Base-by-base conservation (phyloP, 768 basidiomycete genomes). In the Lactarius sanguifluus region DNA sequence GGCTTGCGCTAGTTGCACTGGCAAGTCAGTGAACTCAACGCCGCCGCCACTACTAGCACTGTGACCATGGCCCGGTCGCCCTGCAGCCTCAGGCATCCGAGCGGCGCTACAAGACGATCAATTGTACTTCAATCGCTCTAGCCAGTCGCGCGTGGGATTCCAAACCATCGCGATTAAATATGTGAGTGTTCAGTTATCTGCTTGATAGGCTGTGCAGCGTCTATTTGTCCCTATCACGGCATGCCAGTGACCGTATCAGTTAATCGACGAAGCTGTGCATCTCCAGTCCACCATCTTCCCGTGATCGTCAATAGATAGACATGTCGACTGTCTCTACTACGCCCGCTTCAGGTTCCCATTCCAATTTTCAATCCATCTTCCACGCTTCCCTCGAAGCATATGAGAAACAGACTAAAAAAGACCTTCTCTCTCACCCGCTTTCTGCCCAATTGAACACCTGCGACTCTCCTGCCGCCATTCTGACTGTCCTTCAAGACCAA, bases 231-330 rank as follows among this genome's bases (percentile, higher is more conserved):
- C n/a, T n/a, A n/a, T n/a, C n/a, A n/a, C n/a, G n/a, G n/a, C n/a
- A n/a, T n/a, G n/a, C n/a, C n/a, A n/a, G n/a, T n/a, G n/a, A 65
- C 64, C 28, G 28, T 50, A 50, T 13, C 47, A 25, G 23, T 23
- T 13, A 23, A 50, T 23, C 12, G 47, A 50, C n/a, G 30, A 13
- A 9, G n/a, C 23, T 8, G 47, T 13, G 47, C 12, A 23, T 13
- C 23, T 13, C n/a, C 23, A 50, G 47, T 50, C 23, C 12, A 13
- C 3, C 47, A 12, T 23, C 47, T 25, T 20, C 9, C 3, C 18
- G n/a, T 13, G 23, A 23, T 25, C 47, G 12, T 15, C 4, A 12
- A 23, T n/a, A n/a, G n/a, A n/a, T n/a, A 50, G 12, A 5, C 47
- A 50, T 50, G 47, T 20, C 45, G 45, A n/a, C 30, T 32, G 5